These are phyloP conservation scores for Colletotrichum acutatum DNA, from an alignment of 2,329 filamentous ascomycete species.

Conservation along the genomic window DNA sequence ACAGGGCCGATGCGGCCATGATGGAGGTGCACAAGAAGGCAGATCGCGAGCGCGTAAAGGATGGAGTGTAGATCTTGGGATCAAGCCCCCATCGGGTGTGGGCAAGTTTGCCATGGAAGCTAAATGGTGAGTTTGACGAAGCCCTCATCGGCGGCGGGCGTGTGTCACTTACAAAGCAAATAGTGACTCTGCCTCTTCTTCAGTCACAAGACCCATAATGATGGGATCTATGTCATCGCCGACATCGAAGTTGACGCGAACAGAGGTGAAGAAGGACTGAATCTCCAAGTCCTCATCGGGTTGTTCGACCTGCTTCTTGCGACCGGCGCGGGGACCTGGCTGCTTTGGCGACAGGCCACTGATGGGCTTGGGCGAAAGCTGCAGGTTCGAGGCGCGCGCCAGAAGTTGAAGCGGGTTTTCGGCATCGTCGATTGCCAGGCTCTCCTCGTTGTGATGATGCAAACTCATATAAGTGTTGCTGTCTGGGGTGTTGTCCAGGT, in stretches of 20 bases:
- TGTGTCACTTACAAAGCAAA: constrained; percentile 68
- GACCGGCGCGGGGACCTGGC: constrained; percentile 22
- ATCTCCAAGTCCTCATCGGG: constrained; percentile 57
- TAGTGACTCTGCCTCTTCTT: constrained; percentile 71
- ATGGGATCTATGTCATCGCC: constrained; percentile 75
- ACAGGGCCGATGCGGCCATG: constrained; percentile 74
- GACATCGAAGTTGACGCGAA: constrained; percentile 71
- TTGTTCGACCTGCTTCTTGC: constrained; percentile 40
- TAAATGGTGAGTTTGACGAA: constrained; percentile 42
- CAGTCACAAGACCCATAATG: constrained; percentile 74
- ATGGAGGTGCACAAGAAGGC: constrained; percentile 79
- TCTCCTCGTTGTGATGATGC: constrained; percentile 53
- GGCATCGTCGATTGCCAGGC: constrained; percentile 74
- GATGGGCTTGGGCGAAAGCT: constrained; percentile 57
- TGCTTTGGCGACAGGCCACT: constrained; percentile 37
- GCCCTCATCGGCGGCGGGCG: neutral
- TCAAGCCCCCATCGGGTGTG: constrained; percentile 82
- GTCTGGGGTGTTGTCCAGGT: constrained; percentile 42
- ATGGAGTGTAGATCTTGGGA: constrained; percentile 71
- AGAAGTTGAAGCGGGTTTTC: constrained; percentile 81
- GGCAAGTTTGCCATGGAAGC: constrained; percentile 76
- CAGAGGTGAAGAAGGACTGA: constrained; percentile 74
- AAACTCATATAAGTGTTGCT: constrained; percentile 38
- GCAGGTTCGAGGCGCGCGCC: constrained; percentile 76
- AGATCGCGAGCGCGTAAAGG: constrained; percentile 74